Percentiles rank a stretch among this genome's conserved stretches.
Conservation (phyloP, 257 asterid genomes). For the Ophiorrhiza pumila region DNA sequence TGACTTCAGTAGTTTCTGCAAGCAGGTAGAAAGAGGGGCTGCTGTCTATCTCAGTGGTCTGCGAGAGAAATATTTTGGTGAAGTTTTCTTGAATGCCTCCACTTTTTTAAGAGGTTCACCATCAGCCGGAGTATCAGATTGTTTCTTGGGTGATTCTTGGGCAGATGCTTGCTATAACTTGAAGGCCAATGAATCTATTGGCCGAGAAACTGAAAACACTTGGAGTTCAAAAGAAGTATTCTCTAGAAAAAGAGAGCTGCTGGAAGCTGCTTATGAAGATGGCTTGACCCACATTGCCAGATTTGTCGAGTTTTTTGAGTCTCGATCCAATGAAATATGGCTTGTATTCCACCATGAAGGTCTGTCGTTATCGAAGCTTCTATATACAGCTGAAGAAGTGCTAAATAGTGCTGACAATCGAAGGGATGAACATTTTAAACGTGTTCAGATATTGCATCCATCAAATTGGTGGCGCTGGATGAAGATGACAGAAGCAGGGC, state of each 20-base stretch:
- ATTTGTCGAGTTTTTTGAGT: conserved; percentile 92
- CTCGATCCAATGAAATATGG: conserved; percentile 92
- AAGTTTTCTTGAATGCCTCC: conserved; percentile 80
- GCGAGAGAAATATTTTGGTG: conserved; percentile 94
- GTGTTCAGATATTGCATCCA: conserved; percentile 81
- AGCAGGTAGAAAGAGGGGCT: conserved; percentile 88
- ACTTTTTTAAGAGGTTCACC: conserved; percentile 54
- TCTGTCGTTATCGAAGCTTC: conserved; percentile 76
- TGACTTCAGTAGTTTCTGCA: conserved; percentile 27
- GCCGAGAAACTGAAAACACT: conserved; percentile 35
- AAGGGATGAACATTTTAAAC: conserved; percentile 54
- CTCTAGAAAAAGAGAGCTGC: conserved; percentile 28
- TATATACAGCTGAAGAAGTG: conserved; percentile 86
- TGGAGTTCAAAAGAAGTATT: conserved; percentile 32
- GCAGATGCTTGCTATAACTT: conserved; percentile 28
- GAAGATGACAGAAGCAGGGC: conserved; percentile 87
- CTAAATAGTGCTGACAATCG: conserved; percentile 42
- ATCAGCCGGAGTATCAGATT: conserved; percentile 36
- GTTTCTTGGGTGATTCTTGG: conserved; percentile 29
- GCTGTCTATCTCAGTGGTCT: conserved; percentile 84
- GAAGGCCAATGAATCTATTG: conserved; percentile 35
- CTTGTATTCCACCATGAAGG: conserved; percentile 97
- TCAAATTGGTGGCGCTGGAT: conserved; percentile 99
- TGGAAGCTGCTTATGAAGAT: conserved; percentile 50
- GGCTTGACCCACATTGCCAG: conserved; percentile 93